Evolutionary conservation across 2,329 filamentous ascomycete species (phyloP), one percentile per base, ranked within the genome.

Genomic region (Colletotrichum horii): DNA sequence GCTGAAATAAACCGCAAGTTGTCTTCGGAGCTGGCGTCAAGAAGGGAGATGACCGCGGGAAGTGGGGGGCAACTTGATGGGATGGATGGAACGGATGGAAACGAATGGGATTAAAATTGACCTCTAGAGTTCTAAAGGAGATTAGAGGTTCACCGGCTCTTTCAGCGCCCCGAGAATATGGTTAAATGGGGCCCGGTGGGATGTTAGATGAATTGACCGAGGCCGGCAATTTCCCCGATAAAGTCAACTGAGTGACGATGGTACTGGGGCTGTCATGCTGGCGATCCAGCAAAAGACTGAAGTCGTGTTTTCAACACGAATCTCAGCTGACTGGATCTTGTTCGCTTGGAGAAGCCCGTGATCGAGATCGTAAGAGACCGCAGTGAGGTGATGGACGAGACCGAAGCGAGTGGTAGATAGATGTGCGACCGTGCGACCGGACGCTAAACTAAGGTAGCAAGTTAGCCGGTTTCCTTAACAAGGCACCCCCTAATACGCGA

Each of bases 231-330:
- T 52, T 52, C n/a, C n/a, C 43, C 43, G n/a, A 52, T 52, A 52
- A 52, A 22, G 11, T 52, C 43, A 52, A 24, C 43, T 22, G 11
- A 22, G n/a, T 52, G n/a, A 52, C 43, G 11, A 22, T 52, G 43
- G 43, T 52, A 4, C 43, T 22, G 8, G 43, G n/a, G n/a, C 19
- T n/a, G n/a, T 52, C n/a, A 52, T 8, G 0, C n/a, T 14, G 19
- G 43, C n/a, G 43, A 52, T 52, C n/a, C n/a, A 52, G n/a, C 43
- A 12, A 52, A 52, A 14, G n/a, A 52, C n/a, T 11, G 3, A 14
- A 14, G n/a, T 22, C 11, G 1, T 22, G 14, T 8, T 22, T 52
- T 52, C 0, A 22, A 22, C 11, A 52, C n/a, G n/a, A 0, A 0
- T 11, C n/a, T 52, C 2, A 52, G n/a, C 3, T 22, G 43, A 14